Evolutionary conservation across 805 yeast genomes (phyloP), one percentile per base, ranked within the genome.

Genomic region (Candida peoriensis): DNA sequence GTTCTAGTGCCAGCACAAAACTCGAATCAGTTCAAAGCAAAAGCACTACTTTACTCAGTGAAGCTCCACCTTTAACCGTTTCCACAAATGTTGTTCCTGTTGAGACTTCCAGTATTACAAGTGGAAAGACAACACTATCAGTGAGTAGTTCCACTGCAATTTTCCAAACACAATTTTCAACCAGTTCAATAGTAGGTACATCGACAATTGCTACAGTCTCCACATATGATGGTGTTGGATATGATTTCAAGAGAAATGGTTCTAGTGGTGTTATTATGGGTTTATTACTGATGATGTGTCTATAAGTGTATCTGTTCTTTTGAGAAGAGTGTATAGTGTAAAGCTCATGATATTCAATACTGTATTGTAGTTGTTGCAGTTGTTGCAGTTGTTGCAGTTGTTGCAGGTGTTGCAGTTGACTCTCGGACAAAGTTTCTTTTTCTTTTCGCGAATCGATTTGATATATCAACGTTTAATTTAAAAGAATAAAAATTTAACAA

Each of bases 181-280:
- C 20, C 13, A 30, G 8, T 20, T 24, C 28, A 14, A 12, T 14
- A 14, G 18, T 9, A 6, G 14, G 16, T 4, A 20, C 30, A 8
- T 22, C 39, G 6, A 25, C 36, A 3, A 22, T 29, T 13, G 23
- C 20, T 16, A 17, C 32, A 8, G 18, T 28, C 2, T 21, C 38
- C n/a, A 22, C 33, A 13, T 40, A 29, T 24, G 38, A 40, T 21
- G 44, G 44, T 23, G 25, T 30, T 25, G 42, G 31, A 28, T 17
- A 14, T 18, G 37, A 31, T 26, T 25, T 31, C 29, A 41, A 30
- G 24, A 29, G 36, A 32, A 16, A 19, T n/a, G 15, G 7, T 13
- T 4, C 20, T 5, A 12, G 13, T 7, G 14, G 28, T 17, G 15
- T 7, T 8, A 15, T 12, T 20, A n/a, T 20, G n/a, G 24, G 19